These are phyloP conservation scores for Nemania abortiva DNA, from an alignment of 2,329 filamentous ascomycete genomes.

Conservation along the genomic window DNA sequence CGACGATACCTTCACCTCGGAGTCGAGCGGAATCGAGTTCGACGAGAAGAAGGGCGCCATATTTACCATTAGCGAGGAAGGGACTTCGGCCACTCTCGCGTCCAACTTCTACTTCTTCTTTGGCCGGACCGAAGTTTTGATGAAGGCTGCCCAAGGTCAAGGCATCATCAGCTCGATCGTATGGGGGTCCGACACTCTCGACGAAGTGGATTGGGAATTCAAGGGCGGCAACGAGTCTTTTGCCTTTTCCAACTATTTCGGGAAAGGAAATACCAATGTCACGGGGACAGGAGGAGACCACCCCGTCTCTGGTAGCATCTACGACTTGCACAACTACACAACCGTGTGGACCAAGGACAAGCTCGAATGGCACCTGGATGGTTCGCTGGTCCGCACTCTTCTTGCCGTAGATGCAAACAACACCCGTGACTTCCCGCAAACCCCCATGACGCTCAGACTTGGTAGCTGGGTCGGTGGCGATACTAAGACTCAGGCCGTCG, in stretches of 20 bases:
- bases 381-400: constrained; percentile 72
- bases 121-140: constrained; percentile 79
- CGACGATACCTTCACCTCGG: constrained; percentile 74
- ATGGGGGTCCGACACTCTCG: constrained; percentile 83
- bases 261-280: constrained; percentile 76
- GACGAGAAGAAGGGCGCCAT: constrained; percentile 71
- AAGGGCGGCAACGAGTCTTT: constrained; percentile 73
- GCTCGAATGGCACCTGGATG: constrained; percentile 78
- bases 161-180: constrained; percentile 88
- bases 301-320: constrained; percentile 64
- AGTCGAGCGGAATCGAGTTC: constrained; percentile 74
- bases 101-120: constrained; percentile 89
- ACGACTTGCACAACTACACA: constrained; percentile 81
- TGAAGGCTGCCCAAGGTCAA: constrained; percentile 79
- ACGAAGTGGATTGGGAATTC: constrained; percentile 91
- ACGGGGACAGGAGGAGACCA: constrained; percentile 71
- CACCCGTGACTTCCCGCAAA: constrained; percentile 78
- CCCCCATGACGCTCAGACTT: constrained; percentile 77
- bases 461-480: constrained; percentile 76
- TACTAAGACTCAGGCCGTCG: constrained; percentile 60
- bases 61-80: constrained; percentile 77
- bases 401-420: constrained; percentile 70
- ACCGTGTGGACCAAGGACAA: constrained; percentile 76
- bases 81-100: constrained; percentile 82
- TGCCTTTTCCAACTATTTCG: constrained; percentile 82